A percentile compares a stretch with the other conserved stretches of the same genome.
Evolutionary conservation across 352 stramenopile genomes (phyloP).

Genomic region (Phytophthora cactorum): DNA sequence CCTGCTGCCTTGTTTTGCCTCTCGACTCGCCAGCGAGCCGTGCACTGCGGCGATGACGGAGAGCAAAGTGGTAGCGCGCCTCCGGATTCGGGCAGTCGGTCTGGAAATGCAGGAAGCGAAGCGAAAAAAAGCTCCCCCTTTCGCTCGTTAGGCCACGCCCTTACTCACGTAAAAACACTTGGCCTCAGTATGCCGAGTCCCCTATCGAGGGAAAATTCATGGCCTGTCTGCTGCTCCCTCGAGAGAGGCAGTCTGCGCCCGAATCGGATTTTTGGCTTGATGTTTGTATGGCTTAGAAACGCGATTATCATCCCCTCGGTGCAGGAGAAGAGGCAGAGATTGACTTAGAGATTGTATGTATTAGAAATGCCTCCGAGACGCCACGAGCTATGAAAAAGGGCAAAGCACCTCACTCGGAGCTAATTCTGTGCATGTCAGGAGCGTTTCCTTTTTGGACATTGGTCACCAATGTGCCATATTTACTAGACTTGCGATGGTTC

Average conservation of each 20-base stretch:
- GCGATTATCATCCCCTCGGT: background rate
- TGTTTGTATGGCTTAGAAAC: slow-evolving; percentile 28
- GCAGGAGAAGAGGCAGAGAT: background rate
- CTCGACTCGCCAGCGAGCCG: slow-evolving; percentile 25
- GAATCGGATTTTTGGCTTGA: slow-evolving; percentile 22
- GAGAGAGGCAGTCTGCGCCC: slow-evolving; percentile 35
- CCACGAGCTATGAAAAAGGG: background rate
- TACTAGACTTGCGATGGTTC: too few species aligned
- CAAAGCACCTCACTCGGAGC: background rate
- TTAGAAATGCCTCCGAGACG: slow-evolving; percentile 7
- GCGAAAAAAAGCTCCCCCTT: slow-evolving; percentile 38
- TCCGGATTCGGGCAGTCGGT: slow-evolving; percentile 33
- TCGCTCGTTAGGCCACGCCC: slow-evolving; percentile 16
- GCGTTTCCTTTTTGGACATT: too few species aligned
- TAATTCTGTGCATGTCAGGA: too few species aligned
- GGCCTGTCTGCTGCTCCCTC: slow-evolving; percentile 32
- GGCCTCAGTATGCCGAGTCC: slow-evolving; percentile 8
- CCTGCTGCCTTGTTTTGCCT: slow-evolving; percentile 7
- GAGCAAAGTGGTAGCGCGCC: slow-evolving; percentile 11
- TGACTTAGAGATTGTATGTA: background rate
- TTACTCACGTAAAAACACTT: slow-evolving; percentile 26
- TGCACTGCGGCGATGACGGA: slow-evolving; percentile 13
- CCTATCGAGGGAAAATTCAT: slow-evolving; percentile 26
- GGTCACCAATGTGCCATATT: too few species aligned
- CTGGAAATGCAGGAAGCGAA: slow-evolving; percentile 36